Conservation (phyloP, 495 filamentous ascomycete genomes). For the Cairneyella variabilis region DNA sequence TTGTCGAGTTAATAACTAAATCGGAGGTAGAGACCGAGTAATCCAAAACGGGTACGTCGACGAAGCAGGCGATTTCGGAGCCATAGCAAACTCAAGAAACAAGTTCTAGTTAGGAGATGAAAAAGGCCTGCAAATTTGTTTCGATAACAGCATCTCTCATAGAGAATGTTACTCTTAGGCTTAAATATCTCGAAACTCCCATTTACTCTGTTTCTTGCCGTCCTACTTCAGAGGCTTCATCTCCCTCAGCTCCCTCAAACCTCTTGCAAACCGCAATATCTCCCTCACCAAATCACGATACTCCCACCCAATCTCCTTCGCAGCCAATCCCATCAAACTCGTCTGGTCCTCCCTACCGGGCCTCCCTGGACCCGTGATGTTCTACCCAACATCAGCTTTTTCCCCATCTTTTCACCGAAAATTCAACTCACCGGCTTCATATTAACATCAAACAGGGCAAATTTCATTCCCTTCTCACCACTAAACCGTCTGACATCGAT, state of each 20-base stretch:
- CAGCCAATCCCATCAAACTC: constrained; percentile 12
- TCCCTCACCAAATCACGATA: constrained; percentile 7
- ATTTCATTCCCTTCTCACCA: constrained; percentile 18
- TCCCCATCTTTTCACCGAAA: background rate
- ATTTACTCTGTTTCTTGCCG: no score
- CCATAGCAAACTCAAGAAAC: no score
- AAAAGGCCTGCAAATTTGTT: no score
- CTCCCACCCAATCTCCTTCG: constrained; percentile 14
- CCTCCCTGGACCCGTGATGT: constrained; percentile 20
- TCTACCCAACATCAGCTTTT: constrained; percentile 1
- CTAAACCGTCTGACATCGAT: constrained; percentile 33
- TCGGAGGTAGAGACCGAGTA: no score
- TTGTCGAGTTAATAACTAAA: no score
- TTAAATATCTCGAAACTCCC: no score
- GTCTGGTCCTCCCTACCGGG: constrained; percentile 19
- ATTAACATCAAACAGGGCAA: constrained; percentile 42
- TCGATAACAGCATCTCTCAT: no score
- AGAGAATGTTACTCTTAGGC: no score
- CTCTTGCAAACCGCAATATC: constrained; percentile 1
- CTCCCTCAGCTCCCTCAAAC: constrained; percentile 1
- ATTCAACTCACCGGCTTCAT: constrained; percentile 36
- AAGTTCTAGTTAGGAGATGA: no score
- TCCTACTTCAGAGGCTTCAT: no score
- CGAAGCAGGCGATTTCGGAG: no score
- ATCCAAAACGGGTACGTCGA: no score